A percentile compares a stretch with the other conserved stretches of the same genome.
phyloP scores from a whole-genome alignment of 164 flowering plant species.

The Vitis amurensis region DNA sequence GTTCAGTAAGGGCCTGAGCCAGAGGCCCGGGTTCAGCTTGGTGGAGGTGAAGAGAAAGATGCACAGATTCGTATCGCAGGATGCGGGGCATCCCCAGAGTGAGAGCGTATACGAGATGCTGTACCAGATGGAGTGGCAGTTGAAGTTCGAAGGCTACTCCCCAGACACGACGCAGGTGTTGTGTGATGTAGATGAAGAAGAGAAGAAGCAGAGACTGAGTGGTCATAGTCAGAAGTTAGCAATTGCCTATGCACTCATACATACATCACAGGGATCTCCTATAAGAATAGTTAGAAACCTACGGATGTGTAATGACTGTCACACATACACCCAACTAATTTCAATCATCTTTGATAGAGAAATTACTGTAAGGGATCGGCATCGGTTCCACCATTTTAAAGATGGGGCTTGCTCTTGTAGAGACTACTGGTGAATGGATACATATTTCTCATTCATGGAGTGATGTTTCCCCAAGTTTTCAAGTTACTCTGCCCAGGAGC shows the following conservation, averaged over 20 bases:
- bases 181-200: constrained; percentile 69
- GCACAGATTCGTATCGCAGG: constrained; percentile 67
- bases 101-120: constrained; percentile 63
- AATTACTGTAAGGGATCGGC: constrained; percentile 68
- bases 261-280: constrained; percentile 46
- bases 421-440: constrained; percentile 63
- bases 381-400: constrained; percentile 75
- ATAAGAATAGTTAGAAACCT: constrained; percentile 71
- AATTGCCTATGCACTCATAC: constrained; percentile 66
- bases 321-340: constrained; percentile 57
- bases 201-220: constrained; percentile 55
- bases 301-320: constrained; percentile 84
- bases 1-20: constrained; percentile 36
- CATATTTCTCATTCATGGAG: background rate
- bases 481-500: background rate
- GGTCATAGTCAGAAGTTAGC: constrained; percentile 83
- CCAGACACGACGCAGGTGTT: constrained; percentile 64
- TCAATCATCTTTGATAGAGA: constrained; percentile 56
- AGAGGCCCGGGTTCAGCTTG: constrained; percentile 57
- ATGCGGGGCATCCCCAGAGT: constrained; percentile 43
- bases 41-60: constrained; percentile 60
- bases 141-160: constrained; percentile 75
- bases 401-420: constrained; percentile 82
- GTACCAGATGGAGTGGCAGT: constrained; percentile 87
- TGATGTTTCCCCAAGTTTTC: background rate